Base-by-base conservation (phyloP, 371 early-diverging fungal genomes). In the Nematocida ironsii region DNA sequence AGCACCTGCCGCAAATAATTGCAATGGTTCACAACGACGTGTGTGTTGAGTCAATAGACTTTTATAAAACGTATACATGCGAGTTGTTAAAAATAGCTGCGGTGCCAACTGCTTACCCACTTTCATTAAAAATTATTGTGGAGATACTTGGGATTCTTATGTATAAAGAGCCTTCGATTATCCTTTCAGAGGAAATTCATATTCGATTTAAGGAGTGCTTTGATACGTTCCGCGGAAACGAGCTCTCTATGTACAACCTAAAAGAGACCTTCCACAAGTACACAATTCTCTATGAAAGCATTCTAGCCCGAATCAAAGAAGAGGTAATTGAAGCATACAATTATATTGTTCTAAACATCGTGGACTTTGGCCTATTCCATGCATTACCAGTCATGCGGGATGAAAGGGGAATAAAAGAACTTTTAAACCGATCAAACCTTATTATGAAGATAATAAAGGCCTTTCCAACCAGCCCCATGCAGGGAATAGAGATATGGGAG, bases 341-440 rank as follows among this genome's bases (percentile, higher is more conserved):
- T 52, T 78, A 78, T 71, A 62, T 78, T 20, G 80, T 78, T 13
- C 71, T 78, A 23, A 78, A 78, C 62, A 68, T 78, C 0, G 80
- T 78, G n/a, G 80, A 78, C 40, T 58, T 78, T 13, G 80, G 80
- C 20, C 62, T 78, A n/a, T 78, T 78, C 80, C 39, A 69, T 50
- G 80, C 80, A 0, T 61, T 70, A 9, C 80, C 80, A 33, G 70
- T 78, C 16, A 78, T 78, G 70, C 55, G 57, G 20, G 70, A 78
- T 45, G 80, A 70, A 56, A 40, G 80, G 45, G 80, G 70, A 16
- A 78, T 78, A 33, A 78, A 70, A 70, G 80, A 78, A 54, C 80
- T 78, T 13, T 40, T 78, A 5, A 54, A 68, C 52, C 11, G 70
- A 42, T 78, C 80, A 18, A 78, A 78, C 48, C 72, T 78, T 11